These are phyloP conservation scores for Phytophthora megakarya DNA, from an alignment of 352 stramenopile species.

Conservation along the genomic window DNA sequence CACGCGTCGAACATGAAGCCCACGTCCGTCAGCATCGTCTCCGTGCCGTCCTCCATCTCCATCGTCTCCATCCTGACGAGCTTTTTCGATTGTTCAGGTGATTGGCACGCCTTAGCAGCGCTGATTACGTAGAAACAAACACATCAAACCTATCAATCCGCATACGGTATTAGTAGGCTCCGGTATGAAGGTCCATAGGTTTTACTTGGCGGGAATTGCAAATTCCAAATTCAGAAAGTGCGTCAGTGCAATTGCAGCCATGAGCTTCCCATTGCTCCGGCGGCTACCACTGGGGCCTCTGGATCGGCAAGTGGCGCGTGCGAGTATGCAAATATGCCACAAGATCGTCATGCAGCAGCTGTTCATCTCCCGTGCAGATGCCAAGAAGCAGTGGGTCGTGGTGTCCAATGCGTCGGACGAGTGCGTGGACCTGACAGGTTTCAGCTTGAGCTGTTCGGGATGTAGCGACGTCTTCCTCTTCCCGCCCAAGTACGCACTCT, in stretches of 20 bases:
- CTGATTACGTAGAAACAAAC: slow-evolving; percentile 23
- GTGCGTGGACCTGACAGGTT: slow-evolving; percentile 73
- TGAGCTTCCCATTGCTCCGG: slow-evolving; percentile 68
- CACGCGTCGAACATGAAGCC: slow-evolving; percentile 74
- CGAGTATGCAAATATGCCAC: slow-evolving; percentile 85
- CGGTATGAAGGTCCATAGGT: no score
- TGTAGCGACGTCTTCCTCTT: slow-evolving; percentile 65
- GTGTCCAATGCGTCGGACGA: slow-evolving; percentile 81
- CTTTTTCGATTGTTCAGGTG: slow-evolving; percentile 8
- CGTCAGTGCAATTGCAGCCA: slow-evolving; percentile 13
- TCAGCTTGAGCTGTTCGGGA: slow-evolving; percentile 53
- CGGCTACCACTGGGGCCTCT: slow-evolving; percentile 64
- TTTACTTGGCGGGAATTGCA: slow-evolving; percentile 33
- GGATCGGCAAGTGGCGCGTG: slow-evolving; percentile 72
- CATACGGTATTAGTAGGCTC: neutral
- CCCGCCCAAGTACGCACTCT: slow-evolving; percentile 66
- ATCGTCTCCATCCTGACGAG: slow-evolving; percentile 27
- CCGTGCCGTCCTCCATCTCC: slow-evolving; percentile 44
- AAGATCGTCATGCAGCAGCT: slow-evolving; percentile 87
- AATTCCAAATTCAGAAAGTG: slow-evolving; percentile 24
- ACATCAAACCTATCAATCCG: slow-evolving; percentile 10
- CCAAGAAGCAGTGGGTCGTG: slow-evolving; percentile 79
- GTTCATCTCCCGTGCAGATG: slow-evolving; percentile 80
- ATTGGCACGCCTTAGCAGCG: neutral
- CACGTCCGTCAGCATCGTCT: slow-evolving; percentile 54